phyloP scores from a whole-genome alignment of 495 filamentous ascomycete species.

The Pyrenopolyporus hunteri region DNA sequence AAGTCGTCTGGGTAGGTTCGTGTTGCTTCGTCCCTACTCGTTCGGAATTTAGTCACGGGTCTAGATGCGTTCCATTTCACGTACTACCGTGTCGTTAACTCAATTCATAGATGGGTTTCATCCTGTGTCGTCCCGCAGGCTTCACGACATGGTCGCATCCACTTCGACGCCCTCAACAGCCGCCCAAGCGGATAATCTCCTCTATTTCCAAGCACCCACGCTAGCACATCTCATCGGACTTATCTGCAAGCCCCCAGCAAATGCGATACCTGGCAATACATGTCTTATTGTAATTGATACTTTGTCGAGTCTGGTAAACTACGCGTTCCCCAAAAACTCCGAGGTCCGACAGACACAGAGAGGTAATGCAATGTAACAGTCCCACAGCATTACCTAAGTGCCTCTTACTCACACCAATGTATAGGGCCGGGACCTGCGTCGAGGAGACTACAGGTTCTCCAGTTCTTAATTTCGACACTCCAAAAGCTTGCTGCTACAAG shows the following conservation, averaged over 20 bases:
- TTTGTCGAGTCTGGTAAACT: conserved; percentile 72
- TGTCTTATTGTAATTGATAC: conserved; percentile 77
- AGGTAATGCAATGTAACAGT: conserved; percentile 21
- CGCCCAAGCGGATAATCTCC: conserved; percentile 38
- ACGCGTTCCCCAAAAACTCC: conserved; percentile 66
- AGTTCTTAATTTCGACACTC: conserved; percentile 57
- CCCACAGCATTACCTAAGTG: not conserved
- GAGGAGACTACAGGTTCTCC: conserved; percentile 52
- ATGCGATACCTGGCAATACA: conserved; percentile 64
- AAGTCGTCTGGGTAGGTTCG: conserved; percentile 88
- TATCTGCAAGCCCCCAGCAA: conserved; percentile 63
- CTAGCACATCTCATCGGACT: conserved; percentile 81
- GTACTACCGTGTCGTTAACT: conserved; percentile 11
- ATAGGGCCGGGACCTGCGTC: conserved; percentile 44
- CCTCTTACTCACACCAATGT: conserved; percentile 24
- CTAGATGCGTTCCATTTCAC: not conserved
- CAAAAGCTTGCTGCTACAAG: conserved; percentile 71
- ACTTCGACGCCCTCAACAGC: conserved; percentile 3
- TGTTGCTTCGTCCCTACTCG: conserved; percentile 29
- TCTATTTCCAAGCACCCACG: conserved; percentile 51
- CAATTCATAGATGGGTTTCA: conserved; percentile 32
- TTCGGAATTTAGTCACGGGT: not conserved
- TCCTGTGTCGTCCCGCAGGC: conserved; percentile 28
- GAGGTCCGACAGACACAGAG: conserved; percentile 36
- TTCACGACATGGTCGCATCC: conserved; percentile 31